Evolutionary conservation across 208 protist species (phyloP).

Genomic region (Leishmania tarentolae): DNA sequence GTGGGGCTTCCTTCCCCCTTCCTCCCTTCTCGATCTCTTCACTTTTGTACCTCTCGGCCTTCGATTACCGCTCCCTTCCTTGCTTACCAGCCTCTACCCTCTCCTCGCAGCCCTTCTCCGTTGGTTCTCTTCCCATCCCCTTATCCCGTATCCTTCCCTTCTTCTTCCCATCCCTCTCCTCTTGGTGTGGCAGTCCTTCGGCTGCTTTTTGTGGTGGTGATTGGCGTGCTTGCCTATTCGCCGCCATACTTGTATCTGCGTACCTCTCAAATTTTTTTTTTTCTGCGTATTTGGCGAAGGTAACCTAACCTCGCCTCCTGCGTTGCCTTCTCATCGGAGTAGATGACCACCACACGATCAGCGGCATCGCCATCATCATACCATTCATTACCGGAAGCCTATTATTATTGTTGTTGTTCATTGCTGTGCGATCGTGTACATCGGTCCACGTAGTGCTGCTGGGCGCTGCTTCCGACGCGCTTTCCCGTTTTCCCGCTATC

Average conservation of each 20-base stretch:
- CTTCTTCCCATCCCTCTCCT: neutral
- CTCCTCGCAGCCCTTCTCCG: neutral
- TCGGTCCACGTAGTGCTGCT: neutral
- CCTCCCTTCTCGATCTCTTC: neutral
- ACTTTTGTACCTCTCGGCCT: slow-evolving; percentile 6
- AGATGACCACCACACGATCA: neutral
- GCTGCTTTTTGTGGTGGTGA: neutral
- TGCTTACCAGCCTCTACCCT: neutral
- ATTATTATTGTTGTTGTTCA: neutral
- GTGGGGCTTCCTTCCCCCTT: neutral
- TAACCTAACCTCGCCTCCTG: neutral
- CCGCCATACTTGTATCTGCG: neutral
- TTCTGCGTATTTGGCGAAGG: neutral
- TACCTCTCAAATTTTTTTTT: neutral
- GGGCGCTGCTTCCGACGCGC: too few relatives aligned
- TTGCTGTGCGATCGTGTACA: neutral
- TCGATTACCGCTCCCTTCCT: slow-evolving; percentile 19
- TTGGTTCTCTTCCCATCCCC: too few relatives aligned
- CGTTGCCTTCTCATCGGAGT: neutral
- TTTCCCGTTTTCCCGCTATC: neutral
- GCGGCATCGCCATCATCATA: neutral
- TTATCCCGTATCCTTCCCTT: neutral
- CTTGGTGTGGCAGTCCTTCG: neutral
- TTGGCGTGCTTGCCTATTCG: neutral
- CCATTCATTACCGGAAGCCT: neutral